Conservation (phyloP, 768 basidiomycete genomes). For the Hemileccinum rubropunctum region DNA sequence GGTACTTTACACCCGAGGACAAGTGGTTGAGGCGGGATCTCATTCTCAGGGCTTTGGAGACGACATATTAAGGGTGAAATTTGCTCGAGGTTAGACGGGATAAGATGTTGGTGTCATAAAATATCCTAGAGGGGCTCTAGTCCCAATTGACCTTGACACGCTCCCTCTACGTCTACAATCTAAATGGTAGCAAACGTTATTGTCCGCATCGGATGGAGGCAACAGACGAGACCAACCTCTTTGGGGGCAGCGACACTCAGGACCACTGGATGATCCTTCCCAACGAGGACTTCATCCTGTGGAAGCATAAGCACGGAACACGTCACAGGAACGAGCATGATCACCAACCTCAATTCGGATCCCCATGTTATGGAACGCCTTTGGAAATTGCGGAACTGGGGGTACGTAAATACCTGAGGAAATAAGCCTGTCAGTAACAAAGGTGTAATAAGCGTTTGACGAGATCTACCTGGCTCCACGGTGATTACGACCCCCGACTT, state of each 20-base stretch:
- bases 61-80: constrained; percentile 3
- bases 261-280: constrained; percentile 56
- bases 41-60: constrained; percentile 48
- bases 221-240: constrained; percentile 50
- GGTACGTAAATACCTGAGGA: constrained; percentile 83
- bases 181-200: constrained; percentile 16
- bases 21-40: constrained; percentile 76
- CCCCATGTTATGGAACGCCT: constrained; percentile 85
- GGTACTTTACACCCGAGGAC: constrained; percentile 76
- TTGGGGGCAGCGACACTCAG: constrained; percentile 76
- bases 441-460: neutral
- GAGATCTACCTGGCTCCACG: constrained; percentile 71
- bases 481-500: constrained; percentile 89
- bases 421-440: constrained; percentile 3
- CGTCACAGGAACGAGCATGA: neutral
- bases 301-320: constrained; percentile 2
- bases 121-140: constrained; percentile 47
- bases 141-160: constrained; percentile 70
- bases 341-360: constrained; percentile 80
- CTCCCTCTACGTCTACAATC: constrained; percentile 77
- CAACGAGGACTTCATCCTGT: constrained; percentile 73
- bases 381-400: constrained; percentile 72
- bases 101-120: constrained; percentile 1
- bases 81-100: neutral
- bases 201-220: constrained; percentile 1